A percentile compares a stretch with the other conserved stretches of the same genome.
phyloP scores from a whole-genome alignment of 768 basidiomycete species.

The Agrocybe praecox region DNA sequence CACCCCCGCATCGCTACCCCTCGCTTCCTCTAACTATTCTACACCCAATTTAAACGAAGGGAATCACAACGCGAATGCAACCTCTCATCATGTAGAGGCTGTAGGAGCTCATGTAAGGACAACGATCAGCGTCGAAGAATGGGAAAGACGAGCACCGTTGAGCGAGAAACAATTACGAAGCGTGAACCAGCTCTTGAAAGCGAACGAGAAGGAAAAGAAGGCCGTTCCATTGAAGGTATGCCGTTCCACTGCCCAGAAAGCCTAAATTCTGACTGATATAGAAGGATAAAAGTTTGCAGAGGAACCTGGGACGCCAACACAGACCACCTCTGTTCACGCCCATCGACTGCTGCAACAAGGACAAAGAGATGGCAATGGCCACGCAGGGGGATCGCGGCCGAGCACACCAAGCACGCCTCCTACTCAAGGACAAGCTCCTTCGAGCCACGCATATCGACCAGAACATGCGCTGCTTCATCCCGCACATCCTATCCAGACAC shows the following conservation, averaged over 20 bases:
- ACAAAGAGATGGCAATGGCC: constrained; percentile 21
- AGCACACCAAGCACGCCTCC: constrained; percentile 36
- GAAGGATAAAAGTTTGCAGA: constrained; percentile 14
- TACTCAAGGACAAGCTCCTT: background rate
- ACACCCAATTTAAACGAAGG: constrained; percentile 2
- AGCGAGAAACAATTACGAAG: constrained; percentile 69
- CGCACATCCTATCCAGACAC: too few relatives aligned
- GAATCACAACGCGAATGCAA: background rate
- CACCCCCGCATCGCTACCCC: constrained; percentile 10
- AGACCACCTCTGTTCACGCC: constrained; percentile 6
- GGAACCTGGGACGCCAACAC: constrained; percentile 19
- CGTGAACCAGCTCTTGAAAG: constrained; percentile 63
- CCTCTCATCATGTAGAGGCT: too few relatives aligned
- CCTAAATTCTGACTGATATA: background rate
- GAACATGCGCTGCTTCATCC: constrained; percentile 52
- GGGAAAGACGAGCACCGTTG: constrained; percentile 85
- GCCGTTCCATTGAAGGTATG: constrained; percentile 77
- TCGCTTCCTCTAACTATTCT: constrained; percentile 10
- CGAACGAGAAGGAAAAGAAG: constrained; percentile 43
- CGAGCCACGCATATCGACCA: too few relatives aligned
- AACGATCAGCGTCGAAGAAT: constrained; percentile 80
- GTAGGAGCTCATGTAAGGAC: constrained; percentile 2
- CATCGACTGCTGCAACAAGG: constrained; percentile 18
- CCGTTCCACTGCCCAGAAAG: constrained; percentile 6
- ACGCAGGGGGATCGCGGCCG: constrained; percentile 29